Base-by-base conservation (phyloP, 352 stramenopile species). In the Achlya hypogyna region DNA sequence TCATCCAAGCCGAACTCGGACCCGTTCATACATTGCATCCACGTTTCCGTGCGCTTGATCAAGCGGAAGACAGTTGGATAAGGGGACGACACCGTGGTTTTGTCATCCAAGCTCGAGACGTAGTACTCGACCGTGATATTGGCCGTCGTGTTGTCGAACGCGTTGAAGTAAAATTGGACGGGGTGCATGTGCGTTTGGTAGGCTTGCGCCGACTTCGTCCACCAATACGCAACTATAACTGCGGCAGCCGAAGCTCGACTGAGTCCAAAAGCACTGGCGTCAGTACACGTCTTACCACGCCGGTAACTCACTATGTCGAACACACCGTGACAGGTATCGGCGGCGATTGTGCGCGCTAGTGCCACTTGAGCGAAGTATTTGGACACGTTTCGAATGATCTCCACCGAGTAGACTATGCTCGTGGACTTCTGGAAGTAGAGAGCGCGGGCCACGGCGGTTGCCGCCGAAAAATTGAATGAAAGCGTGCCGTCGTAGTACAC, bases 111-210 rank as follows among this genome's bases (percentile, higher is more conserved):
- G 2, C 3, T 9, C 4, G 28, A 22, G 2, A 34, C 28, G 16
- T 16, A 8, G 29, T 27, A 67, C 25, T 67, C 60, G 22, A 28
- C 43, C 22, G 60, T 67, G 4, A 67, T 27, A 23, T 25, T 59
- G 60, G 60, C 45, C 23, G 60, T n/a, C 5, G 25, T 23, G 1
- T 20, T n/a, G 23, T 54, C 43, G n/a, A 35, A 58, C 10, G 29
- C 23, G 35, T 58, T 67, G 25, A 67, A 67, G 25, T 47, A 54
- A 0, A 67, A 43, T n/a, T 58, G 60, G 5, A 56, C 23, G 14
- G 32, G 27, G n/a, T 22, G 9, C 4, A 47, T 47, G 8, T 27
- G 6, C 1, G 60, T 54, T 16, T 40, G 16, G 51, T 56, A 67
- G 4, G 60, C 60, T 31, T 67, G 20, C 9, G 40, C 27, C 4